phyloP scores from a whole-genome alignment of 805 yeast genomes.

The Saturnispora bothae region DNA sequence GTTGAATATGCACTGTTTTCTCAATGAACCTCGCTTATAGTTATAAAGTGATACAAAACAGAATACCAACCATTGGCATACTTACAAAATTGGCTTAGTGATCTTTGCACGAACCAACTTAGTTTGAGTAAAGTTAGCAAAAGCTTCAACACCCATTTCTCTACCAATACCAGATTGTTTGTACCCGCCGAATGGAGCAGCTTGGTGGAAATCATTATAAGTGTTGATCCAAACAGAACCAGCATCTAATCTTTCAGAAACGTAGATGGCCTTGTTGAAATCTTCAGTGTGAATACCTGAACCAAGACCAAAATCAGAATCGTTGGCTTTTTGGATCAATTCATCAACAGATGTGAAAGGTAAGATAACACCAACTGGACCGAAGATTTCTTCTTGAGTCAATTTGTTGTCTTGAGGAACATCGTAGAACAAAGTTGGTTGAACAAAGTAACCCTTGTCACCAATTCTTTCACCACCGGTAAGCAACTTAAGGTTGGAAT shows the following conservation, averaged over 20 bases:
- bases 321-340: conserved; percentile 63
- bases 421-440: conserved; percentile 82
- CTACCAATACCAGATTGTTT: conserved; percentile 61
- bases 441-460: conserved; percentile 57
- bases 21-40: too few species aligned
- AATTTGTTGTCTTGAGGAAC: conserved; percentile 62
- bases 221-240: conserved; percentile 81
- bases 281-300: conserved; percentile 77
- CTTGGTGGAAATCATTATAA: conserved; percentile 55
- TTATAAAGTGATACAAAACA: too few species aligned
- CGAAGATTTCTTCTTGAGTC: conserved; percentile 84
- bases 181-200: conserved; percentile 65
- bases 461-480: conserved; percentile 77
- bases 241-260: conserved; percentile 57
- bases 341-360: conserved; percentile 68
- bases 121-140: conserved; percentile 61
- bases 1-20: too few species aligned
- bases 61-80: too few species aligned
- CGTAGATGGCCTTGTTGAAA: conserved; percentile 53
- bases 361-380: conserved; percentile 73
- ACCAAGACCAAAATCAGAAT: conserved; percentile 74
- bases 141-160: conserved; percentile 62
- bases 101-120: conserved; percentile 56
- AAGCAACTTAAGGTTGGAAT: conserved; percentile 59
- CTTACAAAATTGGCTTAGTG: conserved; percentile 20